A percentile compares a stretch with the other conserved stretches of the same genome.
These are phyloP conservation scores for Boletus barrowsii DNA, from an alignment of 768 basidiomycete species.

Conservation along the genomic window DNA sequence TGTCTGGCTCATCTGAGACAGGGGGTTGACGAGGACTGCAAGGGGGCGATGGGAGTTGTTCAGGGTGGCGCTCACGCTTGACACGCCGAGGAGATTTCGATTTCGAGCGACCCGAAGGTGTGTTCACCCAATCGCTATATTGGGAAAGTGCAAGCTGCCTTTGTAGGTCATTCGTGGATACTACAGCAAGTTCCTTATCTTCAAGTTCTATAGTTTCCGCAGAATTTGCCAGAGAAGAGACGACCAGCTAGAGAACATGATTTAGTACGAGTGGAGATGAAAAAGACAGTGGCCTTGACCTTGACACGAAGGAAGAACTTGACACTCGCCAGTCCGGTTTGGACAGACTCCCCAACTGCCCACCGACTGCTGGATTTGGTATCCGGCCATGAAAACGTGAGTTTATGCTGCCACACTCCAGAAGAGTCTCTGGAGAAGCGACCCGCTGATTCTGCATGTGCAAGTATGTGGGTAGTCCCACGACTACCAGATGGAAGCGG, in stretches of 20 bases:
- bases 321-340: slow-evolving; percentile 59
- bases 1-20: slow-evolving; percentile 8
- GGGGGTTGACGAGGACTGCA: slow-evolving; percentile 24
- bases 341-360: slow-evolving; percentile 77
- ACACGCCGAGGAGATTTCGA: slow-evolving; percentile 55
- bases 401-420: slow-evolving; percentile 60
- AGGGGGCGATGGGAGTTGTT: slow-evolving; percentile 41
- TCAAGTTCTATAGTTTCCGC: slow-evolving; percentile 67
- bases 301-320: slow-evolving; percentile 71
- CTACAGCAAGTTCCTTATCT: slow-evolving; percentile 61
- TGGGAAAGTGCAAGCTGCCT: slow-evolving; percentile 61
- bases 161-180: slow-evolving; percentile 69
- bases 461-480: slow-evolving; percentile 49
- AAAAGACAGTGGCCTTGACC: slow-evolving; percentile 37
- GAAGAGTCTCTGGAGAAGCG: slow-evolving; percentile 52
- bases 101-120: slow-evolving; percentile 41
- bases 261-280: slow-evolving; percentile 12
- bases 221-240: slow-evolving; percentile 43
- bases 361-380: slow-evolving; percentile 67
- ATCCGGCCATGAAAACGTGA: slow-evolving; percentile 72
- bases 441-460: slow-evolving; percentile 57
- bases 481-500: slow-evolving; percentile 18
- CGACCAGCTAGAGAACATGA: slow-evolving; percentile 38
- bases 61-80: slow-evolving; percentile 30
- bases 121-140: slow-evolving; percentile 44